Evolutionary conservation across 2,329 filamentous ascomycete genomes (phyloP).

Genomic region (Pestalotiopsis sp.): DNA sequence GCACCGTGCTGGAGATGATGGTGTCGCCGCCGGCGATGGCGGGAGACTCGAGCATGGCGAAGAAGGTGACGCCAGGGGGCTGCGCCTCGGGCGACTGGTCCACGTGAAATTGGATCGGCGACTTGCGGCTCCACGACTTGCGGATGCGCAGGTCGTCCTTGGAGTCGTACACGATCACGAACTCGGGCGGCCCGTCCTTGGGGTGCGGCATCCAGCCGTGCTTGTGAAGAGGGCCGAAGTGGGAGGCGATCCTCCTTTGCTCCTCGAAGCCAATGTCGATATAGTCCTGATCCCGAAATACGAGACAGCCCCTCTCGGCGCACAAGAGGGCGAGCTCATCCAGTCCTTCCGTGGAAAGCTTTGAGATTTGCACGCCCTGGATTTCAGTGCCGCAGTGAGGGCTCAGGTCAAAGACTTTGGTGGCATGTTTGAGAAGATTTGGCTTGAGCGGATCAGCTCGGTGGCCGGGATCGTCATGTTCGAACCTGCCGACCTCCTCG

Average conservation of each 20-base stretch:
- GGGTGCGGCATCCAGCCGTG: slow-evolving; percentile 27
- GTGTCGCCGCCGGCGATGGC: slow-evolving; percentile 21
- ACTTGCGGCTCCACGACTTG: slow-evolving; percentile 26
- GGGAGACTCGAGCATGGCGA: slow-evolving; percentile 22
- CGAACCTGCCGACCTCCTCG: slow-evolving; percentile 25
- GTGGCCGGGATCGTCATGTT: slow-evolving; percentile 28
- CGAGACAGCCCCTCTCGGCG: slow-evolving; percentile 23
- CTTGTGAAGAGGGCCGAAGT: slow-evolving; percentile 26
- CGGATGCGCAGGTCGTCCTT: slow-evolving; percentile 25
- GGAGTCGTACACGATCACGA: slow-evolving; percentile 27
- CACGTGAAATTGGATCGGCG: slow-evolving; percentile 27
- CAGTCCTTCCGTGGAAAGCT: slow-evolving; percentile 19
- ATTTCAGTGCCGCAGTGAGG: slow-evolving; percentile 29
- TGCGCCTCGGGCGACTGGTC: slow-evolving; percentile 25
- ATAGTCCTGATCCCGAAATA: slow-evolving; percentile 23
- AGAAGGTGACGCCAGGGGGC: slow-evolving; percentile 21
- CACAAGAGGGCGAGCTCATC: slow-evolving; percentile 25
- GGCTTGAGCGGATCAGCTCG: slow-evolving; percentile 25
- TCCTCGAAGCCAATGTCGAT: slow-evolving; percentile 23
- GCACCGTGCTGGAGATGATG: slow-evolving; percentile 19
- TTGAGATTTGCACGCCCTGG: slow-evolving; percentile 23
- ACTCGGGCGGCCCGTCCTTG: slow-evolving; percentile 23
- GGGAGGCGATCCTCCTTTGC: slow-evolving; percentile 22
- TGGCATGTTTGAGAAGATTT: slow-evolving; percentile 24
- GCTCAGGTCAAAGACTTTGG: slow-evolving; percentile 25